Percentiles rank a stretch among this genome's conserved stretches.
Evolutionary conservation across 345 rosid species (phyloP).

Genomic region (Firmiana major): DNA sequence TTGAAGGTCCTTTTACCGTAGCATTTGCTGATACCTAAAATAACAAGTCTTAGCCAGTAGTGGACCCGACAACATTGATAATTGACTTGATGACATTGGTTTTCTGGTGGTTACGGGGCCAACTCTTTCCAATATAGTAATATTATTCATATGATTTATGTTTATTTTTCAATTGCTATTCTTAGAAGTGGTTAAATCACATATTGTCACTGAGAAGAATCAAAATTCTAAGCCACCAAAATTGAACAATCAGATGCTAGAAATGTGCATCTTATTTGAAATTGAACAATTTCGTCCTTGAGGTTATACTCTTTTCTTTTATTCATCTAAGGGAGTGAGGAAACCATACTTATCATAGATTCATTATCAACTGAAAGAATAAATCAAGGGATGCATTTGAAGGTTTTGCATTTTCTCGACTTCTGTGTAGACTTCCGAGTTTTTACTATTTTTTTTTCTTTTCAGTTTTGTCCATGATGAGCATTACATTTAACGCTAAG

Average conservation of each 20-base stretch:
- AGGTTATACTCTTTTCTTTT: neutral
- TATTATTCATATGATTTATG: neutral
- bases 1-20: constrained; percentile 7
- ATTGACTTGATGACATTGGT: constrained; percentile 1
- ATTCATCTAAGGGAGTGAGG: neutral
- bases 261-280: neutral
- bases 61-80: neutral
- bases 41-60: neutral
- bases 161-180: neutral
- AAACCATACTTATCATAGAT: neutral
- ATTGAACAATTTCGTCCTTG: neutral
- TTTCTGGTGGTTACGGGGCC: neutral
- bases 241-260: neutral
- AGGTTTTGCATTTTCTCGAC: neutral
- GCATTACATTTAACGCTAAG: neutral
- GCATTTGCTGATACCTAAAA: neutral
- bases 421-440: neutral
- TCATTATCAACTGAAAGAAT: neutral
- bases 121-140: neutral
- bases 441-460: neutral
- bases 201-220: neutral
- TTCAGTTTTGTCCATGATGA: neutral
- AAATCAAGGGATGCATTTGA: neutral
- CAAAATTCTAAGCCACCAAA: neutral
- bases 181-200: neutral